Base-by-base conservation (phyloP, 768 basidiomycete genomes). In the Amanita polypyramis region DNA sequence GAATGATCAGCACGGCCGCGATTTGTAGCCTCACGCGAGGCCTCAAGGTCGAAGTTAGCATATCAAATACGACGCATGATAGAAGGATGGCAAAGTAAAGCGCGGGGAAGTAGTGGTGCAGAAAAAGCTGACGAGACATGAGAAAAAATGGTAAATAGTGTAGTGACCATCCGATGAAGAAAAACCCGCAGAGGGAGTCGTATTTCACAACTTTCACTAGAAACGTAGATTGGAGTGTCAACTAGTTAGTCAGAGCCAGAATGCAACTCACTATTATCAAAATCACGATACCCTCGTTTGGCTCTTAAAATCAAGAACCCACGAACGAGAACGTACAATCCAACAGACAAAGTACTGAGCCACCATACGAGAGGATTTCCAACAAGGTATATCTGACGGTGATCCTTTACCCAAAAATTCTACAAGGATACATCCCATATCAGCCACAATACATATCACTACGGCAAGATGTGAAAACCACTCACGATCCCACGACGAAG, bases 351-450 rank as follows among this genome's bases (percentile, higher is more conserved):
- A 0, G 87, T 82, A 56, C 87, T 85, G 34, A 81, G 63, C 75
- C 84, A 96, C 96, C 96, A 99, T 20, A 95, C 75, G 53, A 94
- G 70, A 0, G 94, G 91, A 60, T 98, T 99, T 2, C 96, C 96
- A 17, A 96, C 73, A 37, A 98, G 76, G 63, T 99, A 99, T 51
- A 99, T 86, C 58, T 99, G 96, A 37, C 78, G 77, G 60, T 97
- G 85, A 52, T 98, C 90, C 65, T 93, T 93, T 37, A 96, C 91
- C 96, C 96, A 98, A 68, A 97, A 98, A 66, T 94, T 96, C 92
- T 93, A 54, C 33, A 21, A n/a, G n/a, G n/a, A n/a, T 19, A 17
- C 52, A 17, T 53, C 51, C 30, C 48, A 27, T 12, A n/a, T 33
- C 40, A 4, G 11, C 11, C 15, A 45, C 0, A n/a, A n/a, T n/a